Conservation (phyloP, 495 filamentous ascomycete species). For the Thermothielavioides terrestris region DNA sequence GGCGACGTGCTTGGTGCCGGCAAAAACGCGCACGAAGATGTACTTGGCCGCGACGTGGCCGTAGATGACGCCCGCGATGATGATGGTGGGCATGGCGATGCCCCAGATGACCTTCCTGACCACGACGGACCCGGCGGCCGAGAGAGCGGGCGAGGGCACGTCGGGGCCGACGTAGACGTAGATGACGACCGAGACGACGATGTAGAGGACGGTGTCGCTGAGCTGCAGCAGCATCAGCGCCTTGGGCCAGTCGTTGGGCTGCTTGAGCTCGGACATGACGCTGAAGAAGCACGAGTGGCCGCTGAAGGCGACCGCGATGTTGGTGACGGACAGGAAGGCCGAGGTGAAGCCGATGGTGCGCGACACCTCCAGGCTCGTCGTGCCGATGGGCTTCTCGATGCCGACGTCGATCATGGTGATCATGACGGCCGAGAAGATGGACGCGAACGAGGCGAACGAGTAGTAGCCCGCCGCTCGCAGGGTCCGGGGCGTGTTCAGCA, state of each 20-base stretch:
- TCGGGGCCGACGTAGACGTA: slow-evolving; percentile 53
- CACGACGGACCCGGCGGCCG: slow-evolving; percentile 10
- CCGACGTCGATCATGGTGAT: slow-evolving; percentile 18
- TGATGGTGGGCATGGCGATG: slow-evolving; percentile 57
- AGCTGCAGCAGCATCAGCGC: slow-evolving; percentile 12
- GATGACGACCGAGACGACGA: slow-evolving; percentile 30
- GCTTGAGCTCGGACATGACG: slow-evolving; percentile 16
- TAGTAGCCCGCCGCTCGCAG: slow-evolving; percentile 13
- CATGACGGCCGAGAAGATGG: slow-evolving; percentile 17
- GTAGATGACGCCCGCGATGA: slow-evolving; percentile 56
- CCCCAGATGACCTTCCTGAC: slow-evolving; percentile 55
- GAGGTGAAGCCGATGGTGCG: slow-evolving; percentile 9
- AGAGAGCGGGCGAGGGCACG: slow-evolving; percentile 35
- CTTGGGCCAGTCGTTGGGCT: slow-evolving; percentile 19
- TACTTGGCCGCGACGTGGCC: slow-evolving; percentile 43
- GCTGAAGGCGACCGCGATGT: slow-evolving; percentile 18
- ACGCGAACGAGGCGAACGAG: slow-evolving; percentile 16
- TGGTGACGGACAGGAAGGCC: slow-evolving; percentile 14
- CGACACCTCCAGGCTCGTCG: slow-evolving; percentile 4
- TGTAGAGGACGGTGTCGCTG: slow-evolving; percentile 13
- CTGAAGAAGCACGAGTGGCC: slow-evolving; percentile 20
- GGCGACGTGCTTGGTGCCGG: slow-evolving; percentile 14
- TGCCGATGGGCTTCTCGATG: slow-evolving; percentile 15
- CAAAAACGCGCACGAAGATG: slow-evolving; percentile 48
- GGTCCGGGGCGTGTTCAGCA: slow-evolving; percentile 12